Evolutionary conservation across 495 filamentous ascomycete genomes (phyloP).

Genomic region (Aspergillus sparsus): DNA sequence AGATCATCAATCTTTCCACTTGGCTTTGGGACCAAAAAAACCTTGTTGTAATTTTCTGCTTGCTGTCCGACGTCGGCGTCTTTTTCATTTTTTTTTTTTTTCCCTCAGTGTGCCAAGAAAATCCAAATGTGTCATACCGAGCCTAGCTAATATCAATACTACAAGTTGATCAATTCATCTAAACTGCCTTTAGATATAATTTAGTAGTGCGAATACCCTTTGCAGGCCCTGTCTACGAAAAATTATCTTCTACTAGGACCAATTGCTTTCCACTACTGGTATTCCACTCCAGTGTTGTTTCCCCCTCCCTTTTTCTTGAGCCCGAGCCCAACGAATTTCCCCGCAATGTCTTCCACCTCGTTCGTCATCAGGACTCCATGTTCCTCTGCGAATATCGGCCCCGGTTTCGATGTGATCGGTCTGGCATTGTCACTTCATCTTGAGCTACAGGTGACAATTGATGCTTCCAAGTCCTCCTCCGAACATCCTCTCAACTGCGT

Average conservation of each 20-base stretch:
- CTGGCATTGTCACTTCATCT: constrained; percentile 89
- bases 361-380: constrained; percentile 72
- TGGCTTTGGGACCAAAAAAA: constrained; percentile 14
- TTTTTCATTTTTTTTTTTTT: constrained; percentile 20
- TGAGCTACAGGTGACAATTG: constrained; percentile 74
- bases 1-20: constrained; percentile 2
- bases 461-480: constrained; percentile 53
- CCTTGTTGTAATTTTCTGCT: constrained; percentile 8
- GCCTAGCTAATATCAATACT: constrained; percentile 30
- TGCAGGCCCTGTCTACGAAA: not conserved
- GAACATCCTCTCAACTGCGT: constrained; percentile 75
- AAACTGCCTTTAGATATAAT: not conserved
- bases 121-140: constrained; percentile 22
- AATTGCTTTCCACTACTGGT: constrained; percentile 2
- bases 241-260: not conserved
- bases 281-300: not conserved
- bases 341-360: constrained; percentile 42
- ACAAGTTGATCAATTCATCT: not conserved
- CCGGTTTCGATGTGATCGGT: constrained; percentile 96
- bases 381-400: constrained; percentile 94
- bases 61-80: constrained; percentile 36
- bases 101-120: constrained; percentile 32
- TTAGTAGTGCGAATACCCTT: not conserved
- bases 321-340: not conserved
- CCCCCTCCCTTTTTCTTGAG: not conserved